Percentiles rank a stretch among this genome's conserved stretches.
These are phyloP conservation scores for Scytalidium lignicola DNA, from an alignment of 2,329 filamentous ascomycete species.

Conservation along the genomic window DNA sequence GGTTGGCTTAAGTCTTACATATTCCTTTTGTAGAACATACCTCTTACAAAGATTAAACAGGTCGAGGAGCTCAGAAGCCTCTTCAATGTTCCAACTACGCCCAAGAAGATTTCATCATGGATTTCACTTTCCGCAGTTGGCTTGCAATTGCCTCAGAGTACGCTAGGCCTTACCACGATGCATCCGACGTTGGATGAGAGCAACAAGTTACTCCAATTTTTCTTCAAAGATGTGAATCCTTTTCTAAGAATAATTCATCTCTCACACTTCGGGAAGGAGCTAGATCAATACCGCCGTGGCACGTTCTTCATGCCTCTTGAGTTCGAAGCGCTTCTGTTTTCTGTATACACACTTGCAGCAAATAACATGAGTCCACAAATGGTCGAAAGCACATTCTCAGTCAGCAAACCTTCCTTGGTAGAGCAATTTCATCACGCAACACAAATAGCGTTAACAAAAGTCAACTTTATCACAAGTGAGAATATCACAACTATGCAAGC, in stretches of 20 bases:
- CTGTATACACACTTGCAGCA: slow-evolving; percentile 55
- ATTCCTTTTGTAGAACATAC: neutral
- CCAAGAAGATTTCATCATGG: slow-evolving; percentile 5
- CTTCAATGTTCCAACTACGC: slow-evolving; percentile 6
- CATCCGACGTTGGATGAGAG: slow-evolving; percentile 15
- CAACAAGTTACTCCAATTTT: slow-evolving; percentile 62
- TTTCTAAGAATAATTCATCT: slow-evolving; percentile 63
- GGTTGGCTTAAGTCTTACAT: slow-evolving; percentile 5
- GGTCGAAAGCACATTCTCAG: slow-evolving; percentile 27
- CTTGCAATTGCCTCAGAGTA: slow-evolving; percentile 1
- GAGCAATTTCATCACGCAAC: slow-evolving; percentile 6
- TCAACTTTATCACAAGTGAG: slow-evolving; percentile 14
- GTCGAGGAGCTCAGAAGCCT: slow-evolving; percentile 15
- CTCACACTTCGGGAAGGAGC: slow-evolving; percentile 54
- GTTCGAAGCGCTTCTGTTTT: slow-evolving; percentile 64
- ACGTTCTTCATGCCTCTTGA: slow-evolving; percentile 30
- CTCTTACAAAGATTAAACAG: slow-evolving; percentile 4
- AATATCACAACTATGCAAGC: slow-evolving; percentile 10
- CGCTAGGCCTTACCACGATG: slow-evolving; percentile 1
- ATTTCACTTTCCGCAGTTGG: slow-evolving; percentile 3
- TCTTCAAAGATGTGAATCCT: slow-evolving; percentile 64
- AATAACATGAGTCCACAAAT: slow-evolving; percentile 50
- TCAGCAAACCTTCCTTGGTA: slow-evolving; percentile 9
- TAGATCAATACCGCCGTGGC: slow-evolving; percentile 54
- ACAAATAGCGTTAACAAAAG: slow-evolving; percentile 11